Evolutionary conservation across 208 protist genomes (phyloP), one percentile per base, ranked within the genome.

Genomic region (Trypanosoma melophagium): DNA sequence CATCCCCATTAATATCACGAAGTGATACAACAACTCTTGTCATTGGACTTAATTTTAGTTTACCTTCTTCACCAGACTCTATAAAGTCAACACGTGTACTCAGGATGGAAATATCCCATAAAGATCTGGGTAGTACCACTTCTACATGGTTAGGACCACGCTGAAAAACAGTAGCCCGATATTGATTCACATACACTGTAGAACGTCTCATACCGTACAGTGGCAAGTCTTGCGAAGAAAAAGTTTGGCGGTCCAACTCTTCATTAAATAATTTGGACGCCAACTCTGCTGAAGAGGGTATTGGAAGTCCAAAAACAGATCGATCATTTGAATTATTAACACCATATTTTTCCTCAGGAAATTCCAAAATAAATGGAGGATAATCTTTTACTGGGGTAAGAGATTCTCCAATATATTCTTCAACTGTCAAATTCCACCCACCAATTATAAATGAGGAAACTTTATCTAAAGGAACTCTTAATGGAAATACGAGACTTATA

Each of bases 371-470:
- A 51, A 59, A 52, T 38, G 68, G 68, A 31, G 68, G 68, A 42
- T 47, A 67, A 45, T 63, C 58, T 16, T 52, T 3, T 21, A 5
- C 24, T 1, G 50, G 2, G 9, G 52, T 52, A 17, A 49, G 7
- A n/a, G 22, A 24, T 5, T 60, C 52, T 54, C 17, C 22, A 42
- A 0, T 0, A 5, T 21, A 19, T 9, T 60, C 54, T 35, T 63
- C 56, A 5, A 81, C 76, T 13, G 70, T 74, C 31, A 81, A 25
- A 62, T 81, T 81, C 62, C 68, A 71, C n/a, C 76, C 76, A 24
- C 64, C 66, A 38, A 77, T 67, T 35, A 84, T 59, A 50, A 84
- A 65, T 25, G 67, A 71, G 0, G 74, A 76, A 13, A 76, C 47
- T 14, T 73, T 71, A 49, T 84, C 70, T 42, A 84, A 41, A 25